phyloP scores from a whole-genome alignment of 78 protist species.

The Dictyostelium firmibasis region DNA sequence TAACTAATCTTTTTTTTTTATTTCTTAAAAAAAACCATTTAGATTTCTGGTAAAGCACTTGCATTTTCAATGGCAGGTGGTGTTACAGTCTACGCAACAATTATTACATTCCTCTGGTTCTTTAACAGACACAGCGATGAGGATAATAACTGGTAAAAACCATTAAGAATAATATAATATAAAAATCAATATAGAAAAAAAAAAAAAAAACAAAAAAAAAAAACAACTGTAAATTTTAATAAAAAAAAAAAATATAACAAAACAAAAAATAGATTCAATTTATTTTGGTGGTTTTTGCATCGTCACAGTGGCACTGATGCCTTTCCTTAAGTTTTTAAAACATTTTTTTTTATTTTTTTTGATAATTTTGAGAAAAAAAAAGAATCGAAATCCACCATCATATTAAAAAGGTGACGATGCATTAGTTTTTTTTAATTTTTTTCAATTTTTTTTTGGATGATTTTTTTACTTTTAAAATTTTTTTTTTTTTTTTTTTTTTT shows the following conservation, averaged over 20 bases:
- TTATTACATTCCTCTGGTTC: conserved; percentile 34
- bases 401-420: background rate
- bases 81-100: conserved; percentile 57
- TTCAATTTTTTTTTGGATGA: background rate
- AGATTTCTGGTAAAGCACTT: conserved; percentile 54
- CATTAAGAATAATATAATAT: background rate
- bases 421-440: too few species aligned
- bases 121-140: background rate
- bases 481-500: background rate
- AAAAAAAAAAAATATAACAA: background rate
- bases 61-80: conserved; percentile 64
- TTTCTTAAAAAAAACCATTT: background rate
- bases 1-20: background rate
- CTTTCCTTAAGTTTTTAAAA: too few species aligned
- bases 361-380: too few species aligned
- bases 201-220: background rate
- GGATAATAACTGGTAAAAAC: background rate
- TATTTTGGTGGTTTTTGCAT: background rate
- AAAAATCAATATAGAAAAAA: background rate
- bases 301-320: too few species aligned
- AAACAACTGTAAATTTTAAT: background rate
- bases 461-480: background rate
- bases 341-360: too few species aligned
- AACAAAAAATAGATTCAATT: background rate
- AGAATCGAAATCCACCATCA: background rate